Evolutionary conservation across 2,329 filamentous ascomycete species (phyloP).

Genomic region (Cladosporium sp.): DNA sequence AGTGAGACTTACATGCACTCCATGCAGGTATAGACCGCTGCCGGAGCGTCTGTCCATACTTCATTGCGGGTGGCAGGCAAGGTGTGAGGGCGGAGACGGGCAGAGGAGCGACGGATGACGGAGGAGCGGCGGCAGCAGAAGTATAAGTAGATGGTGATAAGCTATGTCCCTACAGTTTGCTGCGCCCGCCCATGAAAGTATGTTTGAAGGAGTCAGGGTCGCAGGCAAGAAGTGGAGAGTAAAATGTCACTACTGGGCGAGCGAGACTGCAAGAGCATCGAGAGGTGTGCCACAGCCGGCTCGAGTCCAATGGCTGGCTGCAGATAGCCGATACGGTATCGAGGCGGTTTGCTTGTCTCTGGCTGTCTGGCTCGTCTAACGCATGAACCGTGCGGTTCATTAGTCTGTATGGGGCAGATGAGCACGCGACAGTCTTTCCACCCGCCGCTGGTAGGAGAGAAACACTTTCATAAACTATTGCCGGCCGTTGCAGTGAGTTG

Average conservation of each 20-base stretch:
- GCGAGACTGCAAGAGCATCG: neutral
- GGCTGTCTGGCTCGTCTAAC: too few relatives aligned
- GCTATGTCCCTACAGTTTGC: neutral
- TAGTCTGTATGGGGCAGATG: neutral
- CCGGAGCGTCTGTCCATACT: constrained; percentile 71
- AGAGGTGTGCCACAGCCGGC: neutral
- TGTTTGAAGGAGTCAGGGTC: too few relatives aligned
- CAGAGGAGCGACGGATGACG: neutral
- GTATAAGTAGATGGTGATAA: neutral
- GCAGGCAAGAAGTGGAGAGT: neutral
- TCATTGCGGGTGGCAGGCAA: constrained; percentile 48
- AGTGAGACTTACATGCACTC: constrained; percentile 41
- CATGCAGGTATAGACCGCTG: constrained; percentile 77
- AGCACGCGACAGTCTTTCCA: neutral
- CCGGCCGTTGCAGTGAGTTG: too few relatives aligned
- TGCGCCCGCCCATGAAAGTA: neutral
- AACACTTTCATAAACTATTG: neutral
- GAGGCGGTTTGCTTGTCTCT: too few relatives aligned
- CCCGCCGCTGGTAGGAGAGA: neutral
- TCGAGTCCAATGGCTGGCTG: neutral
- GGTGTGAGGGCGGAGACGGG: neutral
- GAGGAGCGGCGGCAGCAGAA: neutral
- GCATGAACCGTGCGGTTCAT: neutral
- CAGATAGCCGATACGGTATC: constrained; percentile 1
- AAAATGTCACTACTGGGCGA: constrained; percentile 1